phyloP scores from a whole-genome alignment of 768 basidiomycete genomes.

The Pleurotus djamor region DNA sequence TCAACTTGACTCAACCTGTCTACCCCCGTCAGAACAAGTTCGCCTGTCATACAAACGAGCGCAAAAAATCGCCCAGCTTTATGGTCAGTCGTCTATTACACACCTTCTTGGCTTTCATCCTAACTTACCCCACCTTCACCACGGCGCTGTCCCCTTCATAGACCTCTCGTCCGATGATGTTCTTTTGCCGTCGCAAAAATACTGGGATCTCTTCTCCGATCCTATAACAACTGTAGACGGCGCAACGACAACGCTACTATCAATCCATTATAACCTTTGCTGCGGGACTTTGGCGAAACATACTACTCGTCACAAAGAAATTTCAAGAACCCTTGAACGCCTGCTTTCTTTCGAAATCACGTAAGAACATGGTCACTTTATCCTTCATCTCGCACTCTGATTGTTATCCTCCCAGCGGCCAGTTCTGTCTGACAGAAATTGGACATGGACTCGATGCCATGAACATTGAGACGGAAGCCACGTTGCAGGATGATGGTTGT shows the following conservation, averaged over 20 bases:
- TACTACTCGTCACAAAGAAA: conserved; percentile 16
- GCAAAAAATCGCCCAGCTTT: too few relatives aligned
- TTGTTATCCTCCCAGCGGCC: conserved; percentile 24
- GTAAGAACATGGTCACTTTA: conserved; percentile 16
- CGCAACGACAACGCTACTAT: conserved; percentile 26
- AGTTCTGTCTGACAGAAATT: conserved; percentile 42
- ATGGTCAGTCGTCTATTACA: too few relatives aligned
- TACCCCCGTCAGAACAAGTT: too few relatives aligned
- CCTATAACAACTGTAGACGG: conserved; percentile 26
- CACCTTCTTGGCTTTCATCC: too few relatives aligned
- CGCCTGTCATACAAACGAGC: too few relatives aligned
- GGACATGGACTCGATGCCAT: conserved; percentile 44
- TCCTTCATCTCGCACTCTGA: not conserved
- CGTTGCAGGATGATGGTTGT: conserved; percentile 28
- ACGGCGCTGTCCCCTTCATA: not conserved
- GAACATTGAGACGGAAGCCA: conserved; percentile 42
- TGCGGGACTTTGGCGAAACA: conserved; percentile 32
- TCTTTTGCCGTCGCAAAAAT: conserved; percentile 24
- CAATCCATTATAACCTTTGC: conserved; percentile 36
- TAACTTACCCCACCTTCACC: too few relatives aligned
- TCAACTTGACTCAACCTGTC: too few relatives aligned
- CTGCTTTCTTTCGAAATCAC: conserved; percentile 24
- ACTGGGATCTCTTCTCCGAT: conserved; percentile 34
- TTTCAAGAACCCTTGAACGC: conserved; percentile 19
- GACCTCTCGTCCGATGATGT: conserved; percentile 20